Evolutionary conservation across 768 basidiomycete species (phyloP), one percentile per base, ranked within the genome.

Genomic region (Boletus huronensis): DNA sequence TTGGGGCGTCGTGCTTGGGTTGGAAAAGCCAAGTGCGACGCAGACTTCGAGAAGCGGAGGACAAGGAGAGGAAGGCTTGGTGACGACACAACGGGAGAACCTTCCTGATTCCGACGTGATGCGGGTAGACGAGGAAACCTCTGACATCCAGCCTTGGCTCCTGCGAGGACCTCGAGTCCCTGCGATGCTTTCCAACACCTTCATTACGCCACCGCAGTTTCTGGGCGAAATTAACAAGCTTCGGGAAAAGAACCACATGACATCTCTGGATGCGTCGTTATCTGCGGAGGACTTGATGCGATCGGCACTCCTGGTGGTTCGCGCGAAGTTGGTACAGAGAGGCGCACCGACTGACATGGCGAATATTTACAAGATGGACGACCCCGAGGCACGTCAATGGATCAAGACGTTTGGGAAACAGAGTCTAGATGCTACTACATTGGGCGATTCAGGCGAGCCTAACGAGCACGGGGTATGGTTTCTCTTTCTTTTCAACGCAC

Each of bases 341-440:
- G 95, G 96, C 3, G 75, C 79, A 16, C 91, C 90, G 0, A 78
- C 82, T 6, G 88, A 93, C 62, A 69, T 92, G 62, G 89, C 88
- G 2, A 72, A 82, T 21, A 81, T 97, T 17, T 93, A 93, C 65
- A 69, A 68, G 19, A 67, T 92, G 26, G 72, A 78, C 5, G 82
- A 85, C 53, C 76, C 73, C 2, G 79, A 87, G 58, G 76, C 75
- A 14, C 70, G 66, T 57, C 67, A 71, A 55, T 85, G 83, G 81
- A 68, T 74, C 41, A 74, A 70, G 47, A 63, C 70, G 6, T 62
- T 71, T 14, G 55, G 51, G 17, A 69, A 69, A 52, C 56, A 47
- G n/a, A 16, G 8, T 23, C 32, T 1, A 4, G 64, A 52, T 23
- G 53, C 29, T 28, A 55, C 62, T 8, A 39, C 57, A 29, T 52